Conservation (phyloP, 2,329 filamentous ascomycete genomes). For the Microdochium trichocladiopsis region DNA sequence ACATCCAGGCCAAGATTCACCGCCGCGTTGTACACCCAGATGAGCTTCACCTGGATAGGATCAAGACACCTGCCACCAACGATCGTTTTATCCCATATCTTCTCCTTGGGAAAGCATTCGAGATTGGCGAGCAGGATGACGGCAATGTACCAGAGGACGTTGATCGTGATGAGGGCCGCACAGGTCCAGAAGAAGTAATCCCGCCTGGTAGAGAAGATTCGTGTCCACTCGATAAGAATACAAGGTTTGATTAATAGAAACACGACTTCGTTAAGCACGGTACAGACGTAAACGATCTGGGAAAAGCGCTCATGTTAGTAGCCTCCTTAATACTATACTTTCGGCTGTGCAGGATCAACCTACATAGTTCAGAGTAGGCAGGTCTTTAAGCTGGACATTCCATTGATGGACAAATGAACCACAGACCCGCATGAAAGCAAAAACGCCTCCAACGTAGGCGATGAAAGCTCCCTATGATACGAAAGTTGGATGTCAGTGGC, state of each 20-base stretch:
- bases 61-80: slow-evolving; percentile 9
- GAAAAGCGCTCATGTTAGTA: not conserved
- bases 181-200: slow-evolving; percentile 9
- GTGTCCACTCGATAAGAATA: slow-evolving; percentile 11
- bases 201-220: slow-evolving; percentile 8
- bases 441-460: not conserved
- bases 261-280: slow-evolving; percentile 1
- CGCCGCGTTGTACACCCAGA: slow-evolving; percentile 4
- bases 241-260: slow-evolving; percentile 6
- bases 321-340: not conserved
- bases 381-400: slow-evolving; percentile 7
- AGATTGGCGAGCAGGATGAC: slow-evolving; percentile 4
- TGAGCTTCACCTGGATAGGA: slow-evolving; percentile 3
- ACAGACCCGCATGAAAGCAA: not conserved
- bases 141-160: slow-evolving; percentile 8
- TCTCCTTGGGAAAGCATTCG: slow-evolving; percentile 7
- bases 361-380: slow-evolving; percentile 6
- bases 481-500: too few relatives aligned
- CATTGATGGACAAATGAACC: slow-evolving; percentile 13
- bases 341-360: not conserved
- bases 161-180: slow-evolving; percentile 4
- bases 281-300: slow-evolving; percentile 1
- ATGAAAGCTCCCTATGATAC: too few relatives aligned
- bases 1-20: slow-evolving; percentile 27
- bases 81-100: slow-evolving; percentile 8